Conservation (phyloP, 2,329 filamentous ascomycete genomes). For the Diaporthe citri region DNA sequence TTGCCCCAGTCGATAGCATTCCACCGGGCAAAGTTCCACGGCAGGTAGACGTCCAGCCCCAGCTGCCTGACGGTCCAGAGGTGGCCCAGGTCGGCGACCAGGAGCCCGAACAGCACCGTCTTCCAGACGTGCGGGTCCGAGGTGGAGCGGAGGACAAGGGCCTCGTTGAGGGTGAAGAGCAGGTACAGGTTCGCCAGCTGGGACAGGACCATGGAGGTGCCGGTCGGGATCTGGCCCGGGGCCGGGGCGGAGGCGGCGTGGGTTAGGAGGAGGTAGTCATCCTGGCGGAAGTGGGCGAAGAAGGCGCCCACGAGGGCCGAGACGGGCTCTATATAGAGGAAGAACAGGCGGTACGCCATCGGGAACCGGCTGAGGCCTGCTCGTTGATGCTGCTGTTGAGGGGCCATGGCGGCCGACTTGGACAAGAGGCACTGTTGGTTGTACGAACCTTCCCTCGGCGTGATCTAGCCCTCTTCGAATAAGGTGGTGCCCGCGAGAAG, state of each 20-base stretch:
- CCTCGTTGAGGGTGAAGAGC: constrained; percentile 82
- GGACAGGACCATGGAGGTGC: constrained; percentile 75
- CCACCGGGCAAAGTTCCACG: constrained; percentile 70
- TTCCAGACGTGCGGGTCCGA: constrained; percentile 78
- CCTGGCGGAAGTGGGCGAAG: constrained; percentile 63
- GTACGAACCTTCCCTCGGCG: background rate
- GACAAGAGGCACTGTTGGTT: background rate
- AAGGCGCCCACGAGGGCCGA: constrained; percentile 66
- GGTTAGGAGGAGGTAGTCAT: constrained; percentile 74
- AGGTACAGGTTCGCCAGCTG: constrained; percentile 86
- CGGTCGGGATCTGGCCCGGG: constrained; percentile 62
- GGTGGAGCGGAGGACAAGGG: constrained; percentile 78
- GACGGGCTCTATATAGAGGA: constrained; percentile 77
- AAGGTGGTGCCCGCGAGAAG: background rate
- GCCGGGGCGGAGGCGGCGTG: constrained; percentile 64
- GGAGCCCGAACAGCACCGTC: constrained; percentile 73
- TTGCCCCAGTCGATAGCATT: constrained; percentile 78
- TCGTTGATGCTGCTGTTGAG: constrained; percentile 27
- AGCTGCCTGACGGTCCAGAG: constrained; percentile 74
- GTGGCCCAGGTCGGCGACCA: constrained; percentile 83
- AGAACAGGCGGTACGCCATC: constrained; percentile 76
- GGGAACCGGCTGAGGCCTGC: constrained; percentile 63
- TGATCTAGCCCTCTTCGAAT: fast-evolving
- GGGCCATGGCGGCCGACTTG: background rate
- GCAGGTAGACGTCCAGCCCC: constrained; percentile 69